A percentile compares a stretch with the other conserved stretches of the same genome.
Conservation (phyloP, 1,139 yeast genomes). For the Geotrichum cucujoidarum region DNA sequence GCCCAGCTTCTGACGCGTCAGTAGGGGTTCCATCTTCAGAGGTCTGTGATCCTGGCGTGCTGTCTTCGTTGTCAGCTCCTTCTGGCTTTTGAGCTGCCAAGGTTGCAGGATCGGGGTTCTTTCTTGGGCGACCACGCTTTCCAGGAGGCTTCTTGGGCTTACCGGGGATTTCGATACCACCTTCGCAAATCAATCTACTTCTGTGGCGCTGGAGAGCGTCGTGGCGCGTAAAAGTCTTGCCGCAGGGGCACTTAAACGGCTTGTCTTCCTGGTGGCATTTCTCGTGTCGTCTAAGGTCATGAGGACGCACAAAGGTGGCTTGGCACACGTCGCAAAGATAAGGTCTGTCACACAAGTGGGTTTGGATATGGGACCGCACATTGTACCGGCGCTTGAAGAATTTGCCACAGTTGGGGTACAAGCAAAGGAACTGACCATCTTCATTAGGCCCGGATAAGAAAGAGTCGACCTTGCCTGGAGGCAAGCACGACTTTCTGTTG, state of each 20-base stretch:
- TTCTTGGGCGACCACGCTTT: slow-evolving; percentile 33
- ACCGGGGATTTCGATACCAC: slow-evolving; percentile 50
- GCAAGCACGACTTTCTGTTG: slow-evolving; percentile 56
- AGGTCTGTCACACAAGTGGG: slow-evolving; percentile 93
- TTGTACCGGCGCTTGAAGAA: slow-evolving; percentile 84
- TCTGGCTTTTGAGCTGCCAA: neutral
- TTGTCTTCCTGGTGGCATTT: slow-evolving; percentile 75
- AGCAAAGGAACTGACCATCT: slow-evolving; percentile 61
- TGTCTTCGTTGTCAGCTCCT: slow-evolving; percentile 5
- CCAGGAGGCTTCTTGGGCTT: slow-evolving; percentile 31
- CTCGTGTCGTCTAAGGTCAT: slow-evolving; percentile 85
- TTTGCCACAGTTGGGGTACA: slow-evolving; percentile 75
- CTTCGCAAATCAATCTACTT: slow-evolving; percentile 69
- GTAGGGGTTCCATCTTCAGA: slow-evolving; percentile 2
- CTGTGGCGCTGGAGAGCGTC: slow-evolving; percentile 86
- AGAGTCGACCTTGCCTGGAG: slow-evolving; percentile 84
- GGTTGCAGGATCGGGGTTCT: slow-evolving; percentile 20
- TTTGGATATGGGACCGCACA: slow-evolving; percentile 94
- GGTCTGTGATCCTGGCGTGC: neutral
- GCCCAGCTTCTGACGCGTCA: neutral
- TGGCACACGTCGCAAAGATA: slow-evolving; percentile 54
- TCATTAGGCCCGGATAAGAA: slow-evolving; percentile 79
- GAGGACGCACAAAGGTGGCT: slow-evolving; percentile 79
- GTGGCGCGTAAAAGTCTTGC: slow-evolving; percentile 82
- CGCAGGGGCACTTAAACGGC: slow-evolving; percentile 78